Evolutionary conservation across 305 asterid species (phyloP).

Genomic region (Fraxinus latifolia): DNA sequence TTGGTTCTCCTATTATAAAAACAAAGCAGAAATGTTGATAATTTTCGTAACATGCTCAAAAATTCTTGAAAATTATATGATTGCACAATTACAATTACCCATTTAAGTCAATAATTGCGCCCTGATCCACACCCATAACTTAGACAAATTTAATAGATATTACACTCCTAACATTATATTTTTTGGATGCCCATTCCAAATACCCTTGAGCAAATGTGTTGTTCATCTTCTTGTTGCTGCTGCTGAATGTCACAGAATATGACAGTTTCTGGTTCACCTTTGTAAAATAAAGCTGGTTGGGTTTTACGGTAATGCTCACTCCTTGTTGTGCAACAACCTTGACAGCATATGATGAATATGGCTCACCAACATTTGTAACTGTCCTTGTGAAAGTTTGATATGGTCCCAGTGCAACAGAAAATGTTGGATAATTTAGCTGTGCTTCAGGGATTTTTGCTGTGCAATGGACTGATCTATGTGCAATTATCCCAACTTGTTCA

Average conservation of each 20-base stretch:
- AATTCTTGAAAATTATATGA: neutral
- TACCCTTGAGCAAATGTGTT: conserved; percentile 27
- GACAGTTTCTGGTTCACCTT: conserved; percentile 29
- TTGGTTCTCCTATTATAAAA: neutral
- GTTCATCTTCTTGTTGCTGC: neutral
- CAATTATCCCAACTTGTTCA: conserved; percentile 29
- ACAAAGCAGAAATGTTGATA: neutral
- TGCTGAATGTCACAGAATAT: conserved; percentile 32
- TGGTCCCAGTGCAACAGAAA: conserved; percentile 29
- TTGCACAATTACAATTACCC: neutral
- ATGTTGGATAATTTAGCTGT: conserved; percentile 44
- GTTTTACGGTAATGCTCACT: conserved; percentile 26
- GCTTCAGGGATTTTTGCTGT: conserved; percentile 26
- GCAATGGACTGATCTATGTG: conserved; percentile 29
- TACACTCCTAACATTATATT: conserved; percentile 27
- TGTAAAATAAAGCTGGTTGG: conserved; percentile 26
- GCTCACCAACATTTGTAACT: conserved; percentile 50
- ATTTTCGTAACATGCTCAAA: neutral
- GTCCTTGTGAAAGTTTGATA: conserved; percentile 36
- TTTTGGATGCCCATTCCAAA: conserved; percentile 30
- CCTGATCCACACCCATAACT: neutral
- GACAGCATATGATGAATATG: conserved; percentile 29
- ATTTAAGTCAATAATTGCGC: neutral
- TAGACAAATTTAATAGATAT: conserved; percentile 23
- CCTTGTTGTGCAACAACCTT: conserved; percentile 27